A percentile compares a stretch with the other conserved stretches of the same genome.
Conservation (phyloP, 345 rosid species). For the Anacardium occidentale region DNA sequence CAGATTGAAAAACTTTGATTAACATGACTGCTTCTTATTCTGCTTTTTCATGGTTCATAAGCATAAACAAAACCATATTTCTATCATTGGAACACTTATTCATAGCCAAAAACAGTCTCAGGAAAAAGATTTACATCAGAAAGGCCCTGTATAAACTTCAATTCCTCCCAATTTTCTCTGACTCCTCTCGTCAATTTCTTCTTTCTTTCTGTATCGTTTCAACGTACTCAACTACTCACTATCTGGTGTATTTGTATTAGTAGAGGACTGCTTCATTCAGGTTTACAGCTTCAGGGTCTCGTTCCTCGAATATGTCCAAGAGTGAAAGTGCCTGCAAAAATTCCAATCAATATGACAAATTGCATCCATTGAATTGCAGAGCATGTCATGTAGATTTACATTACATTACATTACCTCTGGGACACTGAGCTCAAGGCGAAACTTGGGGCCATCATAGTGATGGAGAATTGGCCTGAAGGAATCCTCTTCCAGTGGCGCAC, state of each 20-base stretch:
- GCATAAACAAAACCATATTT: neutral
- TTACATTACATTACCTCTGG: conserved; percentile 80
- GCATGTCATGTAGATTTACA: neutral
- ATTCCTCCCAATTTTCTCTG: neutral
- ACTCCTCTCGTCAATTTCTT: neutral
- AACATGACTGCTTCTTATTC: neutral
- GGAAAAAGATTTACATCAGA: conserved; percentile 22
- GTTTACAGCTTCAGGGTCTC: conserved; percentile 35
- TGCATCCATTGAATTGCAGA: neutral
- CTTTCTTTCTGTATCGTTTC: neutral
- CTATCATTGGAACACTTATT: conserved; percentile 6
- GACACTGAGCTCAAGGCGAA: conserved; percentile 85
- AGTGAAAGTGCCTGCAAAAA: conserved; percentile 77
- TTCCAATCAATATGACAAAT: neutral
- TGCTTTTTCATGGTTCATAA: neutral
- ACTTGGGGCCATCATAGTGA: conserved; percentile 98
- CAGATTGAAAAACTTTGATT: neutral
- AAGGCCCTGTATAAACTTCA: neutral
- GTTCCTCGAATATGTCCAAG: conserved; percentile 77
- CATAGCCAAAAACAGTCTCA: conserved; percentile 21
- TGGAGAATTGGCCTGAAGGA: conserved; percentile 97
- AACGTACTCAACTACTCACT: neutral
- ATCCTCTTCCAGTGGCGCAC: conserved; percentile 91
- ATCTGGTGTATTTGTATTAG: conserved; percentile 9
- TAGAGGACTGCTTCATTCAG: conserved; percentile 7